phyloP scores from a whole-genome alignment of 2,329 filamentous ascomycete genomes.

The Clonostachys chloroleuca region DNA sequence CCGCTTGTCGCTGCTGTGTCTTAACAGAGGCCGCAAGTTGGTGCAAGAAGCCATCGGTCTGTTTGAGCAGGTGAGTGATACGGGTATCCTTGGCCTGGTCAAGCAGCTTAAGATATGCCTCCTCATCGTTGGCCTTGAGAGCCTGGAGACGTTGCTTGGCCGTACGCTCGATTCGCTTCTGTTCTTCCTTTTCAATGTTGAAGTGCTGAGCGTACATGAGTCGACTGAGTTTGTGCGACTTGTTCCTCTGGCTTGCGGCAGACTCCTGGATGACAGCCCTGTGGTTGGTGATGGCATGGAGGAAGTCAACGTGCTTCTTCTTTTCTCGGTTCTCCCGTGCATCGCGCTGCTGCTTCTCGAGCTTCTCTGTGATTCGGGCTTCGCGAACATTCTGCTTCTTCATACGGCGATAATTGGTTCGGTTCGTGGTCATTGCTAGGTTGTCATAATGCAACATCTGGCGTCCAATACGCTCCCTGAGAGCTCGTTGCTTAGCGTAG shows the following conservation, averaged over 20 bases:
- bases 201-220: slow-evolving; percentile 88
- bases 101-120: slow-evolving; percentile 95
- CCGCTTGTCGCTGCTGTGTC: slow-evolving; percentile 81
- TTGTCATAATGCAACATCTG: slow-evolving; percentile 97
- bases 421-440: slow-evolving; percentile 93
- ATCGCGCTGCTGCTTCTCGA: slow-evolving; percentile 98
- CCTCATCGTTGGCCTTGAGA: slow-evolving; percentile 97
- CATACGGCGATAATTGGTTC: slow-evolving; percentile 82
- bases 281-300: slow-evolving; percentile 81
- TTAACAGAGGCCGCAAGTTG: slow-evolving; percentile 94
- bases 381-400: slow-evolving; percentile 97
- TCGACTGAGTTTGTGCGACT: slow-evolving; percentile 81
- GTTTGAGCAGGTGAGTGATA: slow-evolving; percentile 94
- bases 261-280: slow-evolving; percentile 70
- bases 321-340: slow-evolving; percentile 94
- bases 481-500: slow-evolving; percentile 80
- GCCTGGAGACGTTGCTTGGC: slow-evolving; percentile 99
- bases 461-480: slow-evolving; percentile 82
- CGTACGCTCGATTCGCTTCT: slow-evolving; percentile 95
- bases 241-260: slow-evolving; percentile 63
- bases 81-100: slow-evolving; percentile 99
- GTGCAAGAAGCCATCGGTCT: slow-evolving; percentile 95
- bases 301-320: slow-evolving; percentile 92
- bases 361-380: slow-evolving; percentile 94
- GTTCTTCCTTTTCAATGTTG: slow-evolving; percentile 98